Percentiles rank a stretch among this genome's conserved stretches.
These are phyloP conservation scores for Candida hungchunana DNA, from an alignment of 805 yeast species.

Conservation along the genomic window DNA sequence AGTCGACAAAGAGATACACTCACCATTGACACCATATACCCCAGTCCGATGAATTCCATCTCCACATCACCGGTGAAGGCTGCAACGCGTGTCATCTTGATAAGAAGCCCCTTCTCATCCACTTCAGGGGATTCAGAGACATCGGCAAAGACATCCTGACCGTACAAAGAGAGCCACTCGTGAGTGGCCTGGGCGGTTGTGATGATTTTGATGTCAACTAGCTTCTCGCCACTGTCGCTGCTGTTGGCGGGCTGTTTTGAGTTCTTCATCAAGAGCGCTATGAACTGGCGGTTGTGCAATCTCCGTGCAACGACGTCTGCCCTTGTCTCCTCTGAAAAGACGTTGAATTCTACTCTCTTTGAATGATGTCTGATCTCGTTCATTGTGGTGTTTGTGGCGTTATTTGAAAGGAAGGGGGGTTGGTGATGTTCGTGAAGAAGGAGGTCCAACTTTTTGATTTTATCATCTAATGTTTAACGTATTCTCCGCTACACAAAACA, in stretches of 20 bases:
- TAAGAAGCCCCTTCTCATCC: neutral
- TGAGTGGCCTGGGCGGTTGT: slow-evolving; percentile 2
- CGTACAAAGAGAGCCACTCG: slow-evolving; percentile 9
- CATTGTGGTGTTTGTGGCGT: neutral
- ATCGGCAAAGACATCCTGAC: slow-evolving; percentile 2
- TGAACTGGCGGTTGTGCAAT: neutral
- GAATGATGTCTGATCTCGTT: too few species aligned
- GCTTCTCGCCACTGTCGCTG: too few species aligned
- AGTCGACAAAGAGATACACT: neutral
- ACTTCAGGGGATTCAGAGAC: neutral
- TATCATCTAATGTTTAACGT: too few species aligned
- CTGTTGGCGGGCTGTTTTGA: too few species aligned
- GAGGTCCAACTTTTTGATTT: too few species aligned
- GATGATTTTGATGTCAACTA: slow-evolving; percentile 1
- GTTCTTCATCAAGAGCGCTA: slow-evolving; percentile 1
- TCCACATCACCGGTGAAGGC: slow-evolving; percentile 9
- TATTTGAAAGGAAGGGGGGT: neutral
- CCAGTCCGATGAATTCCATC: slow-evolving; percentile 1
- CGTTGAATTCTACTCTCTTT: too few species aligned
- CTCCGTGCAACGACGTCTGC: neutral
- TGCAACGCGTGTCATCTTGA: slow-evolving; percentile 5
- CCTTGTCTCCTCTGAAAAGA: neutral
- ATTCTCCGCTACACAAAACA: too few species aligned
- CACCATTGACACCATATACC: slow-evolving; percentile 1
- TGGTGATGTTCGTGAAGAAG: neutral